Conservation (phyloP, 331 rosid genomes). For the Dryas integrifolia region DNA sequence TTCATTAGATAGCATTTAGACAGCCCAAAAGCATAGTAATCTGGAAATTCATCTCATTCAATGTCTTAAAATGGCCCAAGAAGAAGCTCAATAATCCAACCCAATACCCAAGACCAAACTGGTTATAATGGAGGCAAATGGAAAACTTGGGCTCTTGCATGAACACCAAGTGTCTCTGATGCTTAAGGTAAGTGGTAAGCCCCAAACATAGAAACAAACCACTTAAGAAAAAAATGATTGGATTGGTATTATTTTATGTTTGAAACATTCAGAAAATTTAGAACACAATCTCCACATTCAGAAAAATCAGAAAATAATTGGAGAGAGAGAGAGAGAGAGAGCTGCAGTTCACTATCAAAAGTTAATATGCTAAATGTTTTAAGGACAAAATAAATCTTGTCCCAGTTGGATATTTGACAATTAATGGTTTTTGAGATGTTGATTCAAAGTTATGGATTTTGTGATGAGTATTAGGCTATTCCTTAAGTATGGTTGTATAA, state of each 20-base stretch:
- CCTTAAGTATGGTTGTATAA: not conserved
- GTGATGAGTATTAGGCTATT: not conserved
- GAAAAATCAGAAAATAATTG: not conserved
- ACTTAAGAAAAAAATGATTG: not conserved
- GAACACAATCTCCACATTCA: not conserved
- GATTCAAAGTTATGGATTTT: not conserved
- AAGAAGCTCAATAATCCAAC: not conserved
- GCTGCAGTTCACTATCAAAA: not conserved
- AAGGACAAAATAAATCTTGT: too few species aligned
- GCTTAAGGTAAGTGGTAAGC: not conserved
- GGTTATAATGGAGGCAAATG: not conserved
- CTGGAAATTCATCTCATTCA: too few species aligned
- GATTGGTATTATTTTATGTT: not conserved
- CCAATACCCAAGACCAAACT: not conserved
- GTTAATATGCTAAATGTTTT: too few species aligned
- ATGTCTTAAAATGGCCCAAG: not conserved
- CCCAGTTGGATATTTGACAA: not conserved
- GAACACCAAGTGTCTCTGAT: not conserved
- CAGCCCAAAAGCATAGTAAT: not conserved
- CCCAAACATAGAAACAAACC: not conserved
- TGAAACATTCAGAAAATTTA: not conserved
- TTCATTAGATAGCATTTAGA: not conserved
- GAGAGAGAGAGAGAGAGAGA: not conserved
- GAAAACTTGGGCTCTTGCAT: not conserved
- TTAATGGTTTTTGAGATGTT: not conserved